Base-by-base conservation (phyloP, 805 yeast genomes). In the Metschnikowia similis region DNA sequence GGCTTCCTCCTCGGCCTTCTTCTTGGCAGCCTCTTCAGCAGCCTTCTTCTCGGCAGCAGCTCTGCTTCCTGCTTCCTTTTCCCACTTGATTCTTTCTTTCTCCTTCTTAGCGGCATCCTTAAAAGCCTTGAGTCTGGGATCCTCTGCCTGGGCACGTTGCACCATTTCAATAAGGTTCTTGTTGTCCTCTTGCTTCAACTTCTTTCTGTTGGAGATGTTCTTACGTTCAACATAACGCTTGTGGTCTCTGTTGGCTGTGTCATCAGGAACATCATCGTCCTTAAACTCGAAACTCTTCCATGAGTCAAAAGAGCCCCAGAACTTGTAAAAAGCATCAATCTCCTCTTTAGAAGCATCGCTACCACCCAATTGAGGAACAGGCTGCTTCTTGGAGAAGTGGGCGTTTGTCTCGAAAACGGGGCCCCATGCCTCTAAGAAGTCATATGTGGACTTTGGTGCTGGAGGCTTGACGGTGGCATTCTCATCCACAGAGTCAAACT, bases 181-280 rank as follows among this genome's bases (percentile, higher is more conserved):
- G 77, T 85, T 92, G 74, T 94, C 99, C 67, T 94, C 97, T 66
- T 92, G 90, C 86, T 94, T 94, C 80, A 83, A 87, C 87, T 92
- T 94, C 80, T 89, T 87, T 79, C 99, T 88, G 51, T 95, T 89
- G 59, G 96, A 90, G 72, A 88, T 83, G 80, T 94, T 94, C 81
- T 94, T 94, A 80, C 92, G 89, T 77, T 94, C 99, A 61, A 91
- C 85, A 79, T 89, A 88, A 77, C 99, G 96, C 80, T 94, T 94
- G 83, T 94, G 96, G 71, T 94, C 99, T 81, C 99, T 90, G 84
- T 94, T 94, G 54, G 96, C 87, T 50, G 97, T 88, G 74, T 94
- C 99, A 77, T 94, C 99, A 61, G 99, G 99, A 65, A 91, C 97
- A 67, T 94, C 99, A 79, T 94, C 99, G 68, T 94, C 99, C 70